Base-by-base conservation (phyloP, 352 stramenopile genomes). In the Phytophthora constricta region DNA sequence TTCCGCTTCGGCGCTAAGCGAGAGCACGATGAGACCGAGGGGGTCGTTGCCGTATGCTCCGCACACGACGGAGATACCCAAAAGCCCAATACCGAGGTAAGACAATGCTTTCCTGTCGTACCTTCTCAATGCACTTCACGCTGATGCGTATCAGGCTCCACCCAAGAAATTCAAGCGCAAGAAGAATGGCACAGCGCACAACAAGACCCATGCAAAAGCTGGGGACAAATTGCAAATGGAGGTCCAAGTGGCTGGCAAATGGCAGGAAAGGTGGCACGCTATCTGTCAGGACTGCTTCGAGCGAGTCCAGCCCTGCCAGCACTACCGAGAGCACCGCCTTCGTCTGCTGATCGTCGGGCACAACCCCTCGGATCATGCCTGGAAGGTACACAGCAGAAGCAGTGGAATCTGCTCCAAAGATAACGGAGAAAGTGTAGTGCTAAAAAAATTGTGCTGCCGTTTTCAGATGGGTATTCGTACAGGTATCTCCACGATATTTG, bases 291-390 rank as follows among this genome's bases (percentile, higher is more conserved):
- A 79, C 39, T 96, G 87, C 70, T 96, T 96, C 56, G 70, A 83
- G 4, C 53, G 47, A 8, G 67, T 31, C 11, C 54, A 63, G 10
- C 61, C 76, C 51, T 97, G 91, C 64, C 53, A 41, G 33, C 89
- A 97, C 68, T 77, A 78, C 51, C 58, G 46, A 5, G 91, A 96
- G 52, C 62, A 57, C 5, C 79, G 84, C 20, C 74, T 97, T 33
- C 80, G 85, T 8, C 65, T 97, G 33, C 74, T 97, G 39, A 86
- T 97, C 58, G 84, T 96, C 1, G 91, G 91, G 0, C 89, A 97
- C 73, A 97, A 97, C 52, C 91, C 91, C 9, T 96, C 88, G 0
- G 86, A 96, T 33, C 87, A 97, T 78, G 91, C 91, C n/a, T 97
- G 91, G 90, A 72, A 82, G 41, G 91, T n/a, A n/a, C n/a, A n/a